Percentiles rank a stretch among this genome's conserved stretches.
phyloP scores from a whole-genome alignment of 176 grass and related monocot genomes.

The Bonia amplexicaulis region DNA sequence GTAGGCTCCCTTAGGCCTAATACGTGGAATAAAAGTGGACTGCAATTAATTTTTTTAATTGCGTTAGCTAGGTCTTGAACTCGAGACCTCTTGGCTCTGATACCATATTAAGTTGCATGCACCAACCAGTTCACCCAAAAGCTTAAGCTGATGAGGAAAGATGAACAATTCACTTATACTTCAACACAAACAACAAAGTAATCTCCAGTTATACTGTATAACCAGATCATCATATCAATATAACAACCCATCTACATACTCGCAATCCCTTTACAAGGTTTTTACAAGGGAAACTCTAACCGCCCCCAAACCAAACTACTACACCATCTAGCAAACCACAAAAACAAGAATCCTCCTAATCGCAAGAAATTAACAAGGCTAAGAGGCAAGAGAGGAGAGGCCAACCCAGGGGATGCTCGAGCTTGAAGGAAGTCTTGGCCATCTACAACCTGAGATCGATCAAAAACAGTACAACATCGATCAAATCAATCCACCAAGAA shows the following conservation, averaged over 20 bases:
- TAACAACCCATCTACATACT: not conserved
- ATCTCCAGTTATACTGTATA: not conserved
- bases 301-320: not conserved
- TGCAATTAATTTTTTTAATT: too few species aligned
- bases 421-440: conserved; percentile 63
- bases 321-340: not conserved
- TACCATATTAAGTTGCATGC: too few species aligned
- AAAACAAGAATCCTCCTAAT: not conserved
- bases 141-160: too few species aligned
- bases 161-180: too few species aligned
- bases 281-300: not conserved
- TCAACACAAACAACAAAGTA: not conserved
- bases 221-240: not conserved
- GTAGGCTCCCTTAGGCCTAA: too few species aligned
- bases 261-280: not conserved
- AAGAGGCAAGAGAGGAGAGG: not conserved
- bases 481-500: not conserved
- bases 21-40: too few species aligned
- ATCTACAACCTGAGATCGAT: conserved; percentile 33
- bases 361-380: not conserved
- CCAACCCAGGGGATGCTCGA: conserved; percentile 51
- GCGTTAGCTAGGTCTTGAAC: too few species aligned
- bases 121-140: too few species aligned
- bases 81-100: too few species aligned
- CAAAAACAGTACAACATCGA: not conserved